Base-by-base conservation (phyloP, 768 basidiomycete genomes). In the Mycena capillaripes region DNA sequence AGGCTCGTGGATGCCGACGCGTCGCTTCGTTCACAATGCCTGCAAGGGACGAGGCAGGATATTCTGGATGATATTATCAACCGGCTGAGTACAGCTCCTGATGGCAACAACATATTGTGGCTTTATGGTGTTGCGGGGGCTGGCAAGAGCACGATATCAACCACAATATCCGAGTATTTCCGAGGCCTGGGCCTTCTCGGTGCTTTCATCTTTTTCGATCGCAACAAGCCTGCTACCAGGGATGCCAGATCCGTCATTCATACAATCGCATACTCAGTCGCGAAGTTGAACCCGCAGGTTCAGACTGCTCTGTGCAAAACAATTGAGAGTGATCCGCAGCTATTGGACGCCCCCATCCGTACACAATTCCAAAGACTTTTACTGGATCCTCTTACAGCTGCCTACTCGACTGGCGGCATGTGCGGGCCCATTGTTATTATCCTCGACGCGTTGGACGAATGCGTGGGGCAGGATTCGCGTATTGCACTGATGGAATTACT, bases 371-470 rank as follows among this genome's bases (percentile, higher is more conserved):
- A 69, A 21, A 29, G 36, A 38, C 56, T 59, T 7, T 27, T 40
- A 12, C 57, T 32, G 27, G 27, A 55, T 19, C 52, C 71, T 48
- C 58, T 66, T 68, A 9, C 12, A 3, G 38, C 48, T 46, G 71
- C 38, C 42, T 30, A 56, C 17, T 52, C 27, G 42, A 10, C 42
- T 44, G 42, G 42, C 50, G 48, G 30, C 38, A 61, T 30, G 30
- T 29, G 32, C 23, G 73, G 67, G 21, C 69, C 73, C 1, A 66
- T 75, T 44, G 70, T 78, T 16, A 69, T 79, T 58, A 60, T 79
- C 34, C 27, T 79, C 17, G 78, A 79, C 64, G 78, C 76, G 14
- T 64, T 79, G 14, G 78, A 78, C 66, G 78, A 78, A 67, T 78
- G 77, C 52, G 76, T 66, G 23, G 66, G 71, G 30, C 5, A 11